Base-by-base conservation (phyloP, 2,329 filamentous ascomycete genomes). In the Pleoardoris graminearum region DNA sequence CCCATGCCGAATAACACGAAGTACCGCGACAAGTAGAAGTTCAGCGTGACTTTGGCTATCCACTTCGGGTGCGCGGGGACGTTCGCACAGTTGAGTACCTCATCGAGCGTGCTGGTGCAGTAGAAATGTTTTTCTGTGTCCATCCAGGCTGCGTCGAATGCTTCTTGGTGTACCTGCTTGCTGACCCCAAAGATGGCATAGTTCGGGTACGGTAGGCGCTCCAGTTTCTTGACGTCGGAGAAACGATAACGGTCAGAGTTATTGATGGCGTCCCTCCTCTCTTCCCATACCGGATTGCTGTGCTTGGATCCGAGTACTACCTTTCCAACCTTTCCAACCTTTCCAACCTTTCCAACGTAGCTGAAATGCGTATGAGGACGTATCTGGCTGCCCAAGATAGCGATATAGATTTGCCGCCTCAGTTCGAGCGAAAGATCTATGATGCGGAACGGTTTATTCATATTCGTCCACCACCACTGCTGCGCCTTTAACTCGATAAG, bases 101-200 rank as follows among this genome's bases (percentile, higher is more conserved):
- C 21, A 8, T 14, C 12, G 14, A 39, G 19, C 22, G 4, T 25
- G 2, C 12, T 4, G 3, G 19, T n/a, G 38, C 23, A 11, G 8
- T 30, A 8, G 38, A 53, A 49, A 19, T 39, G 17, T 35, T 53
- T 53, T 11, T n/a, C 5, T 1, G 51, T 30, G 10, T 16, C 27
- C 7, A 11, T 35, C 51, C 51, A 53, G 5, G 19, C 45, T 7
- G 38, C 38, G 12, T 33, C 11, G 30, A 38, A n/a, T 10, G 50
- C 57, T 16, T 62, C 55, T 14, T 4, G 8, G 3, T 36, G 29
- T 0, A 62, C 36, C 19, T 54, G 48, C 32, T 58, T 57, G 48
- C 27, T 53, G 16, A 54, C 37, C 7, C 44, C 30, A 43, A 60
- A 44, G 21, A 62, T 60, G 14, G 21, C 35, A 38, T 59, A 32